Percentiles rank a stretch among this genome's conserved stretches.
These are phyloP conservation scores for Dendrocalamus sinicus DNA, from an alignment of 176 grass and related monocot species.

Conservation along the genomic window DNA sequence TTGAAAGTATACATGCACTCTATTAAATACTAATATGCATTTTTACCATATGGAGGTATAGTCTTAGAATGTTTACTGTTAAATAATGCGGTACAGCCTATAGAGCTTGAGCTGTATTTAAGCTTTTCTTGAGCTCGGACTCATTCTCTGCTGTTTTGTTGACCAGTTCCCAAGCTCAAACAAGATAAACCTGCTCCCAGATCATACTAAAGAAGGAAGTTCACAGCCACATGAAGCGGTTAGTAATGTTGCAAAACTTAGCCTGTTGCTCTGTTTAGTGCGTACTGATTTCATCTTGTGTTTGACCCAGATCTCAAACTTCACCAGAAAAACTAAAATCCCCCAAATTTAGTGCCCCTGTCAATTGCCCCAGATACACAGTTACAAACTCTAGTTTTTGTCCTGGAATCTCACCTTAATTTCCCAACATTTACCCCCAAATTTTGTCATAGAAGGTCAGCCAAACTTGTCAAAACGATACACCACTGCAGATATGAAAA, in stretches of 20 bases:
- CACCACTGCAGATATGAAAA: neutral
- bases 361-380: neutral
- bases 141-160: neutral
- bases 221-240: neutral
- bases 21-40: neutral
- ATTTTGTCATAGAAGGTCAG: neutral
- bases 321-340: slow-evolving; percentile 14
- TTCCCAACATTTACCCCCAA: neutral
- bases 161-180: slow-evolving; percentile 4
- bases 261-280: neutral
- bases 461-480: slow-evolving; percentile 10
- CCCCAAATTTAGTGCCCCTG: neutral
- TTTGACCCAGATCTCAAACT: neutral
- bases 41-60: slow-evolving; percentile 13
- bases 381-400: neutral
- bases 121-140: slow-evolving; percentile 5
- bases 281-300: neutral
- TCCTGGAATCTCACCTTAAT: neutral
- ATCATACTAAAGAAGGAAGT: slow-evolving; percentile 8
- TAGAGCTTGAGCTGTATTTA: neutral
- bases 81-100: neutral
- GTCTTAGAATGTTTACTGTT: slow-evolving; percentile 3
- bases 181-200: neutral
- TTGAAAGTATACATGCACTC: neutral
- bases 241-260: neutral